Percentiles rank a stretch among this genome's conserved stretches.
phyloP scores from a whole-genome alignment of 768 basidiomycete species.

The Crepidotus variabilis region DNA sequence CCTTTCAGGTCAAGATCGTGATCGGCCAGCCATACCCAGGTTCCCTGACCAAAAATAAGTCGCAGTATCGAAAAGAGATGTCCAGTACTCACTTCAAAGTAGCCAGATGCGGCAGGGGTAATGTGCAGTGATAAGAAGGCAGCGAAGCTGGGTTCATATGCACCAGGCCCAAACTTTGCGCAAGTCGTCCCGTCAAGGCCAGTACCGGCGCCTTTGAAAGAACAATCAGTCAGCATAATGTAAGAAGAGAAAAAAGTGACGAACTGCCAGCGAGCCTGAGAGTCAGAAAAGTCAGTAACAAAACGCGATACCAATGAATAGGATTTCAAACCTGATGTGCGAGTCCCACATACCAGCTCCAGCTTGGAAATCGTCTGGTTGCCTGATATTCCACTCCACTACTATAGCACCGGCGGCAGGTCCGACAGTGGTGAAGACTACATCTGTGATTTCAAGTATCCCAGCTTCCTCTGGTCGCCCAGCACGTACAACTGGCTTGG shows the following conservation, averaged over 20 bases:
- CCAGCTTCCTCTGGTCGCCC: slow-evolving; percentile 46
- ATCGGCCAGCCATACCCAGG: slow-evolving; percentile 83
- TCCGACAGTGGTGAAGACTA: slow-evolving; percentile 57
- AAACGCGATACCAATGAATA: background rate
- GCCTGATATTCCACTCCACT: slow-evolving; percentile 62
- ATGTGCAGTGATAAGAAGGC: slow-evolving; percentile 69
- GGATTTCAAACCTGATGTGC: slow-evolving; percentile 38
- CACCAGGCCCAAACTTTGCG: slow-evolving; percentile 35
- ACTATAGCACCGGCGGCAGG: slow-evolving; percentile 60
- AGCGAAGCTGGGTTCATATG: slow-evolving; percentile 48
- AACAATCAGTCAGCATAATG: background rate
- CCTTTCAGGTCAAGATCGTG: slow-evolving; percentile 67
- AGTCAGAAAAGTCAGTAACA: slow-evolving; percentile 1
- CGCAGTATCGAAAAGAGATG: too few species aligned
- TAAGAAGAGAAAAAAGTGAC: slow-evolving; percentile 9
- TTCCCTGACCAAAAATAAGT: slow-evolving; percentile 36
- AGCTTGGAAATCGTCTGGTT: slow-evolving; percentile 47
- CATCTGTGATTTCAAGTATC: slow-evolving; percentile 59
- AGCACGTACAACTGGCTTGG: slow-evolving; percentile 43
- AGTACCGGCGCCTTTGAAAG: slow-evolving; percentile 46
- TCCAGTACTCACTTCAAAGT: slow-evolving; percentile 49
- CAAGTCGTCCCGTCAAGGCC: slow-evolving; percentile 45
- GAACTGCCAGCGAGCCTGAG: slow-evolving; percentile 32
- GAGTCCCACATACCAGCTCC: slow-evolving; percentile 57
- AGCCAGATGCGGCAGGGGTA: slow-evolving; percentile 46